Evolutionary conservation across 208 protist species (phyloP).

Genomic region (Spongospora subterranea): DNA sequence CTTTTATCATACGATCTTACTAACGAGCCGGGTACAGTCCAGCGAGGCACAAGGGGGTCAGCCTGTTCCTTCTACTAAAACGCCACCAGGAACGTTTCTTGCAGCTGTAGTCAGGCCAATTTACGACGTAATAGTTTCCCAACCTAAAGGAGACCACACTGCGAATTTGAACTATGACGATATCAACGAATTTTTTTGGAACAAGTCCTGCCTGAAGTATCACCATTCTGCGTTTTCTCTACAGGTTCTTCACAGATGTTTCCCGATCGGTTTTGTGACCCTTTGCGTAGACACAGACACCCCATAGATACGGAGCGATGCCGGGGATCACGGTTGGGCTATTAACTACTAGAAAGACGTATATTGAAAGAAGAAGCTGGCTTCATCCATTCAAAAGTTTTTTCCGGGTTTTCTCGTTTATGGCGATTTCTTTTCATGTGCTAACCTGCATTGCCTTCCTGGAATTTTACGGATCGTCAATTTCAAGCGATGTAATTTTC

Average conservation of each 20-base stretch:
- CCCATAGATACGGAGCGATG: neutral
- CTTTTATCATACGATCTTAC: neutral
- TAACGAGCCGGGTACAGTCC: neutral
- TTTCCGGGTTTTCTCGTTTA: conserved; percentile 61
- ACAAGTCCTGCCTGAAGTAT: conserved; percentile 57
- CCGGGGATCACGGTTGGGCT: neutral
- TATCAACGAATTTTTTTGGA: conserved; percentile 72
- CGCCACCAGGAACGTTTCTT: conserved; percentile 10
- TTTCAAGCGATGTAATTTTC: neutral
- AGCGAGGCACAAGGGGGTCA: conserved; percentile 9
- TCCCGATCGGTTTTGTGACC: neutral
- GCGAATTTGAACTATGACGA: conserved; percentile 66
- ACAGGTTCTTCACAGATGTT: neutral
- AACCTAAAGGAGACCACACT: conserved; percentile 54
- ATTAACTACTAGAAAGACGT: neutral
- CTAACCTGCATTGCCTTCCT: neutral
- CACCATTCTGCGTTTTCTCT: neutral
- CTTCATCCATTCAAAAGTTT: conserved; percentile 60
- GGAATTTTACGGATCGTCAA: neutral
- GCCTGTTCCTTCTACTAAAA: conserved; percentile 59
- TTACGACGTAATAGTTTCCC: conserved; percentile 36
- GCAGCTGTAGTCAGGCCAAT: conserved; percentile 30
- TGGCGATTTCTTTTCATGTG: conserved; percentile 25
- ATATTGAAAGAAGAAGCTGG: conserved; percentile 64
- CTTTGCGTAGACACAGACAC: neutral